Conservation (phyloP, 192 early-diverging fungal species). For the Pilobolus umbonatus region DNA sequence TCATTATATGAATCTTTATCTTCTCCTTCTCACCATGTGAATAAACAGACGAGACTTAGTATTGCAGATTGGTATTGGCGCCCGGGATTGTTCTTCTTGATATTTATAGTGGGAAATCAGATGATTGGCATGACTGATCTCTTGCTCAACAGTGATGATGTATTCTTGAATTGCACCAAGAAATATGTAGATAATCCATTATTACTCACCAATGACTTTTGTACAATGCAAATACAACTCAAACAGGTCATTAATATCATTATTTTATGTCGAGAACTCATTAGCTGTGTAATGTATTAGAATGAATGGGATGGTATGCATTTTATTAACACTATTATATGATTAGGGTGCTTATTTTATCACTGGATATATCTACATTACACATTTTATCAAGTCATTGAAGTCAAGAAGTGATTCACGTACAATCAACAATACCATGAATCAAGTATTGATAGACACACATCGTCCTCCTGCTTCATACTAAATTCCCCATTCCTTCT, state of each 20-base stretch:
- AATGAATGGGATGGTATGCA: background rate
- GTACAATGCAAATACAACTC: background rate
- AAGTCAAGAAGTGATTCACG: background rate
- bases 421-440: too few relatives aligned
- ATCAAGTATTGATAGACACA: background rate
- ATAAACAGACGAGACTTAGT: constrained; percentile 5
- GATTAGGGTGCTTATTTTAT: constrained; percentile 6
- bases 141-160: background rate
- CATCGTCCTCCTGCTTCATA: background rate
- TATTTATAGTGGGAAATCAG: background rate
- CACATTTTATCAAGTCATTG: background rate
- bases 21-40: background rate
- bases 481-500: too few relatives aligned
- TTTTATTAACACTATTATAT: background rate
- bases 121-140: background rate
- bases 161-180: background rate
- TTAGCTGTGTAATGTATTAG: constrained; percentile 1
- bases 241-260: background rate
- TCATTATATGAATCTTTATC: background rate
- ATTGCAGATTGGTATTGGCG: constrained; percentile 25
- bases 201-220: background rate
- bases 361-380: constrained; percentile 1
- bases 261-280: constrained; percentile 2
- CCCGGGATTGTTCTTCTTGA: constrained; percentile 19
- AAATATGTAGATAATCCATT: background rate